These are phyloP conservation scores for Wickerhamomyces canadensis DNA, from an alignment of 805 yeast genomes.

Conservation along the genomic window DNA sequence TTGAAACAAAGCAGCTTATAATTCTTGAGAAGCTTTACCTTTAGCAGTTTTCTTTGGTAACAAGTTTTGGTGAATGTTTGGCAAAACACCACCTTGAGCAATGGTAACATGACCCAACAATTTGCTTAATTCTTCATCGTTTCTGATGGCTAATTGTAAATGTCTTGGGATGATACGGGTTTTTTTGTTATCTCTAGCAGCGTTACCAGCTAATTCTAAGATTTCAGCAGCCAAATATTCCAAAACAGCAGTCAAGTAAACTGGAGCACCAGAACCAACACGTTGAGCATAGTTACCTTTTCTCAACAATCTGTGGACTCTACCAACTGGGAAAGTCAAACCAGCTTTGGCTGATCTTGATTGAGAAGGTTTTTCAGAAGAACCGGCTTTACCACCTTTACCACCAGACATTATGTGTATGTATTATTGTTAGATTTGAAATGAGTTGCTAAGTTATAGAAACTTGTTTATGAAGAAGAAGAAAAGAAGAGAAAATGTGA, in stretches of 20 bases:
- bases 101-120: conserved; percentile 86
- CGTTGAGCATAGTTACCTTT: conserved; percentile 98
- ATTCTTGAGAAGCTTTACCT: conserved; percentile 58
- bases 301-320: conserved; percentile 95
- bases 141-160: conserved; percentile 94
- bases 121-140: conserved; percentile 95
- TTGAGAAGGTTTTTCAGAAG: conserved; percentile 92
- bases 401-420: conserved; percentile 54
- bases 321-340: conserved; percentile 98
- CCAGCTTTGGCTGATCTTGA: conserved; percentile 99
- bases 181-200: conserved; percentile 97
- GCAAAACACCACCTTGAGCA: conserved; percentile 99
- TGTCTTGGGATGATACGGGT: conserved; percentile 98
- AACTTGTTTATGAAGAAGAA: background rate
- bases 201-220: conserved; percentile 95
- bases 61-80: conserved; percentile 92
- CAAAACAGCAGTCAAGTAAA: conserved; percentile 92
- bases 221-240: conserved; percentile 98
- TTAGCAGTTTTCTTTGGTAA: conserved; percentile 72
- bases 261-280: conserved; percentile 99
- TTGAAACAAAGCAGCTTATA: conserved; percentile 24
- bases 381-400: conserved; percentile 87
- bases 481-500: no score
- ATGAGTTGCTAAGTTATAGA: no score
- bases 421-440: background rate